A percentile compares a stretch with the other conserved stretches of the same genome.
Conservation (phyloP, 108 stramenopile genomes). For the Asterionellopsis glacialis region DNA sequence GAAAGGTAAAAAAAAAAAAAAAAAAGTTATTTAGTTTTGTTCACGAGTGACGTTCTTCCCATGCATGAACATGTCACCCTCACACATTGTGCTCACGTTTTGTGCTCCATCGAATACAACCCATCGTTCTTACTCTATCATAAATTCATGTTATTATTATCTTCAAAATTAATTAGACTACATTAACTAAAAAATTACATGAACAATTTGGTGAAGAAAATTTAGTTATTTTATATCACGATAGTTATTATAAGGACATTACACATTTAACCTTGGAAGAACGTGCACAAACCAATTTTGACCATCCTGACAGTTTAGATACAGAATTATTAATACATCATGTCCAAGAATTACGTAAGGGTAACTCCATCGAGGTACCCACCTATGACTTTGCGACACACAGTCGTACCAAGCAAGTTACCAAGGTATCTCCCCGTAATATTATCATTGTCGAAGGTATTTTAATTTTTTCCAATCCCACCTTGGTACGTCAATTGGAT, state of each 20-base stretch:
- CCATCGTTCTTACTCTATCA: no score
- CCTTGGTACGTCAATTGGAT: slow-evolving; percentile 74
- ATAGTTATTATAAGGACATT: slow-evolving; percentile 48
- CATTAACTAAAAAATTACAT: slow-evolving; percentile 72
- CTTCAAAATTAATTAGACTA: no score
- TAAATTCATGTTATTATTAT: no score
- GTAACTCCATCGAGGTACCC: slow-evolving; percentile 71
- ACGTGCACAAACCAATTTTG: slow-evolving; percentile 82
- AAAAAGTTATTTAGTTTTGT: background rate
- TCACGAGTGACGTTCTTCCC: no score
- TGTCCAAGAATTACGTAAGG: slow-evolving; percentile 58
- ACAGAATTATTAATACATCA: slow-evolving; percentile 84
- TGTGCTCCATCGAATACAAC: background rate
- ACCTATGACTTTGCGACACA: slow-evolving; percentile 91
- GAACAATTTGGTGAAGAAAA: slow-evolving; percentile 60
- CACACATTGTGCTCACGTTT: no score
- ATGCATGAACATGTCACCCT: no score
- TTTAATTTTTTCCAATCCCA: slow-evolving; percentile 77
- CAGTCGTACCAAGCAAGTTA: slow-evolving; percentile 54
- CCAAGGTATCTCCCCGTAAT: slow-evolving; percentile 47
- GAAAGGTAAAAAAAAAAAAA: slow-evolving; percentile 29
- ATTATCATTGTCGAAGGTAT: slow-evolving; percentile 93
- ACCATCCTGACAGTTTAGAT: slow-evolving; percentile 93
- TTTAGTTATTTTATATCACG: slow-evolving; percentile 69
- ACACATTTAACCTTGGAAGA: slow-evolving; percentile 73